Conservation (phyloP, 345 rosid species). For the Camelina laxa region DNA sequence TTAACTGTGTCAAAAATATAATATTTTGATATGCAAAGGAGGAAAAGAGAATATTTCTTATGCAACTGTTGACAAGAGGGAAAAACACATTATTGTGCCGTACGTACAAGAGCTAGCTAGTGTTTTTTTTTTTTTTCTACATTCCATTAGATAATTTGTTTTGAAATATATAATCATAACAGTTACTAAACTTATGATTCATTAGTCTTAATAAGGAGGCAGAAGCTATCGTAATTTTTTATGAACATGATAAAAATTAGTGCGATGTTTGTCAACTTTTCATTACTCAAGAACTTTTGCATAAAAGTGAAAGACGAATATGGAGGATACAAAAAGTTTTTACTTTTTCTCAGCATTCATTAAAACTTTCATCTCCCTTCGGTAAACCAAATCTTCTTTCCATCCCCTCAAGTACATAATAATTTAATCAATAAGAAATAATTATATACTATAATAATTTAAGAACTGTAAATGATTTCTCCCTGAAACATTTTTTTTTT, state of each 20-base stretch:
- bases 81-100: constrained; percentile 27
- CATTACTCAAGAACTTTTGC: not conserved
- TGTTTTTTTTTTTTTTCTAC: constrained; percentile 20
- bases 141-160: not conserved
- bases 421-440: not conserved
- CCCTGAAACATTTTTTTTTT: not conserved
- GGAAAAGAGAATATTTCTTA: constrained; percentile 11
- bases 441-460: not conserved
- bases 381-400: not conserved
- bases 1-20: not conserved
- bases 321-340: constrained; percentile 19
- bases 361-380: not conserved
- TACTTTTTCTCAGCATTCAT: constrained; percentile 11
- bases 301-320: constrained; percentile 17
- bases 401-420: too few species aligned
- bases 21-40: not conserved
- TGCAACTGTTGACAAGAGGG: constrained; percentile 8
- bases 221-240: not conserved
- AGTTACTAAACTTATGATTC: constrained; percentile 14
- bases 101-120: not conserved
- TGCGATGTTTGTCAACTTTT: not conserved
- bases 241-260: not conserved
- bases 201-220: not conserved
- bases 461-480: not conserved
- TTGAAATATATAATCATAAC: not conserved